Percentiles rank a stretch among this genome's conserved stretches.
These are phyloP conservation scores for Chlorella sp. DNA, from an alignment of 139 green algal genomes.

Conservation along the genomic window DNA sequence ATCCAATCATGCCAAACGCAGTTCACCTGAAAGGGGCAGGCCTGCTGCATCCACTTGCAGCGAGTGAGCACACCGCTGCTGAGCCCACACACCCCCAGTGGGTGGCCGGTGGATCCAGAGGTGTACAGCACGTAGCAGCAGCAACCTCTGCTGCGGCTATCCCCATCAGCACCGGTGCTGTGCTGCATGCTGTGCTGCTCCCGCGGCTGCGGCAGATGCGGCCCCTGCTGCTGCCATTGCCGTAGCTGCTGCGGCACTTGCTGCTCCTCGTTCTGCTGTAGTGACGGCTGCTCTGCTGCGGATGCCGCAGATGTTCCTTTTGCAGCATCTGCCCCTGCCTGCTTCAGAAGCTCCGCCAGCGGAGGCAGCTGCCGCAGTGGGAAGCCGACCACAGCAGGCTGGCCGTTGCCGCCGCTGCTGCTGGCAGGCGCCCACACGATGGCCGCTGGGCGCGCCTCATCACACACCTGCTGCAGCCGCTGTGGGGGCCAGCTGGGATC, in stretches of 20 bases:
- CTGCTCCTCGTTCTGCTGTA: background rate
- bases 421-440: slow-evolving; percentile 39
- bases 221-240: background rate
- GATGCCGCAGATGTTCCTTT: background rate
- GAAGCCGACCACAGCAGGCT: background rate
- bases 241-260: background rate
- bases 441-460: slow-evolving; percentile 36
- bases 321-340: background rate
- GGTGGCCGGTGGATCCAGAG: slow-evolving; percentile 69
- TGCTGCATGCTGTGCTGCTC: background rate
- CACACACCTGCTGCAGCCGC: slow-evolving; percentile 41
- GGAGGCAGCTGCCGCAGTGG: slow-evolving; percentile 6
- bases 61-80: slow-evolving; percentile 63
- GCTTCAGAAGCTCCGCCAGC: background rate
- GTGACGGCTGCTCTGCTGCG: background rate
- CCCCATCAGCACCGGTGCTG: background rate
- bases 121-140: slow-evolving; percentile 74
- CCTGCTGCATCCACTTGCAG: slow-evolving; percentile 63
- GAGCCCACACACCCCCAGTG: slow-evolving; percentile 63
- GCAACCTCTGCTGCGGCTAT: background rate
- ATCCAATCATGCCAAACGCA: background rate
- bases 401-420: slow-evolving; percentile 5
- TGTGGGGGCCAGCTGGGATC: slow-evolving; percentile 47
- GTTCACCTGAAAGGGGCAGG: slow-evolving; percentile 26
- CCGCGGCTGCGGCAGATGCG: background rate